phyloP scores from a whole-genome alignment of 176 grass and related monocot species.

The Aechmea fasciata region DNA sequence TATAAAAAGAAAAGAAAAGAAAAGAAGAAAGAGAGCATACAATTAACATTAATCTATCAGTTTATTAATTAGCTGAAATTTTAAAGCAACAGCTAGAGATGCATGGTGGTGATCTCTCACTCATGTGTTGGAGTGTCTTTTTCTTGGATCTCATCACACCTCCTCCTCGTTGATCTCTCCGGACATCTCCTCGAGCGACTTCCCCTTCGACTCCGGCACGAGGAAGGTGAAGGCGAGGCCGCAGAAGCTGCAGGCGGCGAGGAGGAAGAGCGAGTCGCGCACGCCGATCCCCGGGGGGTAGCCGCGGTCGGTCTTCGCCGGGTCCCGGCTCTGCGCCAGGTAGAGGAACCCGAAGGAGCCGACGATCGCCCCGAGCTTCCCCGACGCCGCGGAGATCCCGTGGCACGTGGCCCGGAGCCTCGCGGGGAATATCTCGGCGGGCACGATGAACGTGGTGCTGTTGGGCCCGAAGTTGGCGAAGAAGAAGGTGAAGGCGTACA shows the following conservation, averaged over 20 bases:
- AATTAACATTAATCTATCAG: no score
- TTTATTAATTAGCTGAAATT: no score
- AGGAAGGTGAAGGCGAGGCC: slow-evolving; percentile 53
- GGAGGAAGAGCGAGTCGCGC: slow-evolving; percentile 26
- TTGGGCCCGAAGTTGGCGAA: slow-evolving; percentile 33
- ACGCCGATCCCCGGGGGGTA: slow-evolving; percentile 34
- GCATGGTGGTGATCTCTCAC: no score
- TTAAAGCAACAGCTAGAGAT: no score
- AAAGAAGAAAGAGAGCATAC: no score
- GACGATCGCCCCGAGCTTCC: slow-evolving; percentile 28
- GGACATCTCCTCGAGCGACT: slow-evolving; percentile 76
- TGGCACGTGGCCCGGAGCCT: slow-evolving; percentile 28
- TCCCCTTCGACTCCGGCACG: slow-evolving; percentile 73
- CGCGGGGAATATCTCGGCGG: slow-evolving; percentile 36
- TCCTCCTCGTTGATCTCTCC: slow-evolving; percentile 41
- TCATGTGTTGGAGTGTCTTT: no score
- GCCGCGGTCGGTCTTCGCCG: slow-evolving; percentile 15
- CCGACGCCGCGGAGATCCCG: slow-evolving; percentile 33
- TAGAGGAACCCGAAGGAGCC: slow-evolving; percentile 26
- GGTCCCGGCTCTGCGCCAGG: slow-evolving; percentile 33
- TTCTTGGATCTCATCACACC: slow-evolving; percentile 15
- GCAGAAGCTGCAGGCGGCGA: slow-evolving; percentile 23
- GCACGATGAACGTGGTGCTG: slow-evolving; percentile 45
- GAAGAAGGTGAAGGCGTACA: slow-evolving; percentile 30
- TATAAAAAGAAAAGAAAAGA: no score